Base-by-base conservation (phyloP, 495 filamentous ascomycete genomes). In the Aspergillus mulundensis region DNA sequence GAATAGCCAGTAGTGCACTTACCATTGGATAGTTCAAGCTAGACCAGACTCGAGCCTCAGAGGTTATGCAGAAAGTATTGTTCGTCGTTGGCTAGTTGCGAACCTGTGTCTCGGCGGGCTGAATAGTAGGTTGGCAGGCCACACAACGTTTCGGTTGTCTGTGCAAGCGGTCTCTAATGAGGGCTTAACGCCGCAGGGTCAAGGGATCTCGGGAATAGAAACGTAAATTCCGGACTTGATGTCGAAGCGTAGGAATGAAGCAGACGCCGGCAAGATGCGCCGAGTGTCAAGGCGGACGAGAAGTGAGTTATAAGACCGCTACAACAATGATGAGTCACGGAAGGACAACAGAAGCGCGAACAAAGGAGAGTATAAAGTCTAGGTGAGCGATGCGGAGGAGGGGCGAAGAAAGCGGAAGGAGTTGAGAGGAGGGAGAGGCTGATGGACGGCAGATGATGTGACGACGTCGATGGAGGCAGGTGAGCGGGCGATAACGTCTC, bases 11-110 rank as follows among this genome's bases (percentile, higher is more conserved):
- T 28, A 28, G 8, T 25, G 34, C 40, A 61, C 64, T 24, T 61
- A 66, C 64, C 64, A 66, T 63, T 61, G 50, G 56, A 60, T 36
- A 53, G 47, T 25, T 51, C 51, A 14, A 59, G 25, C 40, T 45
- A 44, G 50, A 56, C 14, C 32, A 47, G 15, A 21, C 42, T 23
- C 10, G 48, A 3, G 25, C 28, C 38, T 21, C 41, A 30, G 15
- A 21, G n/a, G 10, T 18, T 43, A 39, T 57, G 5, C 18, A 23
- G 16, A 5, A 50, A 21, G 20, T 28, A 18, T 7, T 48, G 36
- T 28, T 48, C 11, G 23, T 34, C 21, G 45, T 42, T 32, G 23
- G 15, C 12, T 1, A 21, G 43, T 20, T 28, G 45, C 18, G n/a
- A n/a, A n/a, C n/a, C n/a, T n/a, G n/a, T n/a, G n/a, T 42, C 19